Evolutionary conservation across 2,329 filamentous ascomycete genomes (phyloP).

Genomic region (Fusarium robinianum): DNA sequence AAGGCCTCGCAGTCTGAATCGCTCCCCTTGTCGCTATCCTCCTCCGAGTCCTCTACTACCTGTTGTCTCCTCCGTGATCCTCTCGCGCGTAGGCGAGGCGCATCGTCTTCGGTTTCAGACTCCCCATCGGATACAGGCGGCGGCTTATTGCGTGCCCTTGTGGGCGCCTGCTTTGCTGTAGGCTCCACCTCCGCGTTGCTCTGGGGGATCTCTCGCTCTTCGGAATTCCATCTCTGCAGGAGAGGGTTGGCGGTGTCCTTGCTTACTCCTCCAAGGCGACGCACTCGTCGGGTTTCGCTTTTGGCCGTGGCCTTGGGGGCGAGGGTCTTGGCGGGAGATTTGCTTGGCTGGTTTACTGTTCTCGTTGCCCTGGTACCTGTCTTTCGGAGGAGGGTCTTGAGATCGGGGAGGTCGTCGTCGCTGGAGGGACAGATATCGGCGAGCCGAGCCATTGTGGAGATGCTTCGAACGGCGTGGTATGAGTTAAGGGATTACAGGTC

Average conservation of each 20-base stretch:
- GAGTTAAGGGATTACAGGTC: no score
- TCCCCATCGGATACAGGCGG: no score
- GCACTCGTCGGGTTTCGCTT: constrained; percentile 38
- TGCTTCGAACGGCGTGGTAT: neutral
- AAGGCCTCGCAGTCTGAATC: constrained; percentile 24
- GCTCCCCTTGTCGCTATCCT: constrained; percentile 9
- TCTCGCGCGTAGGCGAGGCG: constrained; percentile 11
- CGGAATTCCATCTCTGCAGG: constrained; percentile 40
- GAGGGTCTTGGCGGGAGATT: constrained; percentile 23
- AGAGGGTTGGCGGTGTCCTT: constrained; percentile 37
- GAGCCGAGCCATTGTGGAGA: constrained; percentile 37
- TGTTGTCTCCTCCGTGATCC: constrained; percentile 14
- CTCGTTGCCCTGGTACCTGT: constrained; percentile 23
- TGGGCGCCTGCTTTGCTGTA: constrained; percentile 6
- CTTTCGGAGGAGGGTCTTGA: constrained; percentile 39
- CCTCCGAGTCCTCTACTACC: constrained; percentile 28
- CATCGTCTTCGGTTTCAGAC: constrained; percentile 11
- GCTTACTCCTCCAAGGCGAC: constrained; percentile 36
- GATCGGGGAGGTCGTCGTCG: constrained; percentile 50
- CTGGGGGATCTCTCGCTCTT: constrained; percentile 21
- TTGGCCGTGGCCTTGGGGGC: constrained; percentile 33
- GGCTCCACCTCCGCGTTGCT: neutral
- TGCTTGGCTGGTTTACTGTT: constrained; percentile 7
- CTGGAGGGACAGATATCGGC: constrained; percentile 39
- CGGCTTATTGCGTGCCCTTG: constrained; percentile 5